Evolutionary conservation across 495 filamentous ascomycete genomes (phyloP).

Genomic region (Oidiodendron maius): DNA sequence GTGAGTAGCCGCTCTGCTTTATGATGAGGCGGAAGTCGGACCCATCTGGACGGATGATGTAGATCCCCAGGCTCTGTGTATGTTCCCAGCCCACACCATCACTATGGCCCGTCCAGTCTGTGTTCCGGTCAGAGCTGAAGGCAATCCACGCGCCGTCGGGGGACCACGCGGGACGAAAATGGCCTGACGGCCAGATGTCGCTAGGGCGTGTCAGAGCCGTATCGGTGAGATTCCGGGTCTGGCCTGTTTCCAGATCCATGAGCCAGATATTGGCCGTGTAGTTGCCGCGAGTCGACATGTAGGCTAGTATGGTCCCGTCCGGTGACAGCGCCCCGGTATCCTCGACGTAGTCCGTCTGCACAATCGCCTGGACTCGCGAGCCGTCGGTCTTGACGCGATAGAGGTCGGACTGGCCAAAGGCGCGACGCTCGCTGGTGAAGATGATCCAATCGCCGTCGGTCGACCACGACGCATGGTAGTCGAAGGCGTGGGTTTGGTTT

Average conservation of each 20-base stretch:
- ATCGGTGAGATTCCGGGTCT: not conserved
- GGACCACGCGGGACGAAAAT: constrained; percentile 17
- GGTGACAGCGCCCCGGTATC: constrained; percentile 16
- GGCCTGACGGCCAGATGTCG: constrained; percentile 1
- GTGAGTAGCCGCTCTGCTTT: constrained; percentile 10
- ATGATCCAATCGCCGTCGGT: constrained; percentile 22
- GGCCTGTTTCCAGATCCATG: constrained; percentile 2
- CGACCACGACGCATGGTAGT: constrained; percentile 32
- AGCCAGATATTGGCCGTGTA: constrained; percentile 11
- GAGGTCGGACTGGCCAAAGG: constrained; percentile 13
- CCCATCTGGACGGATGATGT: constrained; percentile 15
- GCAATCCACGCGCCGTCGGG: constrained; percentile 19
- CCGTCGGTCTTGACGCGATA: constrained; percentile 13
- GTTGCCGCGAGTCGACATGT: constrained; percentile 6
- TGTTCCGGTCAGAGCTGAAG: constrained; percentile 19
- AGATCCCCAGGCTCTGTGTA: constrained; percentile 16
- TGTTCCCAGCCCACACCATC: constrained; percentile 21
- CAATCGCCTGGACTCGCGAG: constrained; percentile 6
- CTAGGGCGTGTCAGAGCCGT: not conserved
- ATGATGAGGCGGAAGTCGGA: constrained; percentile 12
- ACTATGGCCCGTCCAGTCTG: constrained; percentile 19
- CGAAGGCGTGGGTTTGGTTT: constrained; percentile 22
- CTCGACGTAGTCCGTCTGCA: constrained; percentile 13
- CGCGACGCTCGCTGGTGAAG: constrained; percentile 15
- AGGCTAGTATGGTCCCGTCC: constrained; percentile 17